Conservation (phyloP, 1,139 yeast species). For the Chernovozyma sophiae-reginae region DNA sequence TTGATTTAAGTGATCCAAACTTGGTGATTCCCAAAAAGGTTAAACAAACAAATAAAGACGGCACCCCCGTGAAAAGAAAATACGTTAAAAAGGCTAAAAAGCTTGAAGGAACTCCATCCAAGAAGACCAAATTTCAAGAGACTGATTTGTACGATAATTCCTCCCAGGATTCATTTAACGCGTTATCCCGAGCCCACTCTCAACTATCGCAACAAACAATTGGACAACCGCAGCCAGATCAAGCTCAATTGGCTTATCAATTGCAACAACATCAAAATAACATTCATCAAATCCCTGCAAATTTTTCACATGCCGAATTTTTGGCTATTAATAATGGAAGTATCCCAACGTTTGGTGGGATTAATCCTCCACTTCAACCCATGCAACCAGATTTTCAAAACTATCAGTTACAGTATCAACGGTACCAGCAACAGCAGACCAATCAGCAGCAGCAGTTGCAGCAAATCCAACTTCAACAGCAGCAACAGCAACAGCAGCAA, state of each 20-base stretch:
- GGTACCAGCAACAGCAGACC: constrained; percentile 10
- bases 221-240: constrained; percentile 18
- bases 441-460: constrained; percentile 13
- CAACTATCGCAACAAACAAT: constrained; percentile 11
- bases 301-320: constrained; percentile 27
- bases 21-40: constrained; percentile 45
- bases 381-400: constrained; percentile 6
- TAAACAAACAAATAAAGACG: constrained; percentile 40
- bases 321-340: constrained; percentile 9
- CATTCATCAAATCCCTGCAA: constrained; percentile 17
- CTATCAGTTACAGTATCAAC: constrained; percentile 12
- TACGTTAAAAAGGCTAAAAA: constrained; percentile 37
- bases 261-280: constrained; percentile 10
- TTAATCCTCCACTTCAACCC: background rate
- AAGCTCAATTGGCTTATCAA: constrained; percentile 10
- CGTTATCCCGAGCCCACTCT: constrained; percentile 11
- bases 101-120: constrained; percentile 34
- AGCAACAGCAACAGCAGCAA: constrained; percentile 7
- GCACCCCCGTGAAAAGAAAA: constrained; percentile 43
- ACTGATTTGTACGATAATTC: constrained; percentile 1
- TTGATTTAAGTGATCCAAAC: constrained; percentile 45
- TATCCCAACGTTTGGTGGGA: constrained; percentile 3
- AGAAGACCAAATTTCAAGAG: constrained; percentile 26
- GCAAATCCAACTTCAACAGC: constrained; percentile 6
- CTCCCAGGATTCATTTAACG: constrained; percentile 6